Evolutionary conservation across 306 rosid species (phyloP), one percentile per base, ranked within the genome.

Genomic region (Alnus rubra): DNA sequence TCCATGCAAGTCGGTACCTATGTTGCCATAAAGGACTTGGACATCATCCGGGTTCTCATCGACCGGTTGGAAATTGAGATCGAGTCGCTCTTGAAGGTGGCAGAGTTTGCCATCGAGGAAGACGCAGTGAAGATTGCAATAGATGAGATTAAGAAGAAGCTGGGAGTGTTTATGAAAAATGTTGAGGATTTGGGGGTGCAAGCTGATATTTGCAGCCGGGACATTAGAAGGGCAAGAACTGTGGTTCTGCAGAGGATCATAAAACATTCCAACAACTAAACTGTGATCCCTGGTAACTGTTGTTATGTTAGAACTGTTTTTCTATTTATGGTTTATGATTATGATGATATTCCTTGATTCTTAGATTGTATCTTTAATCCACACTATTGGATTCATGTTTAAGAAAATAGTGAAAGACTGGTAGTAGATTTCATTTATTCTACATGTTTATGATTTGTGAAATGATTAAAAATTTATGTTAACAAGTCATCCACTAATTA

Each of bases 241-340:
- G 98, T 95, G 60, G 92, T 95, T 54, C 88, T 95, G 23, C 98
- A 91, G 48, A 88, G 97, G 86, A 95, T 95, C 89, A 91, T 95
- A 42, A 95, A 86, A 73, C 89, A 90, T 76, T 90, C 94, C 33
- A 80, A 89, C 77, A 75, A 87, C 74, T 87, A 73, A 84, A 79
- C 60, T 10, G 47, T 19, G 44, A 47, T 33, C 33, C n/a, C 60
- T 63, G 37, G 62, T 76, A 52, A n/a, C 15, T 77, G 62, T 67
- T 56, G 16, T 78, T 81, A 50, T 80, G 79, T 74, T 85, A 80
- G 68, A 80, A 67, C 70, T 82, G 23, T 67, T 76, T 42, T 77
- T 58, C 62, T 51, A 10, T 80, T 64, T 30, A 33, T 44, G 19
- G 6, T 58, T 69, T 35, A 35, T 81, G 56, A 42, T 42, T 9